These are phyloP conservation scores for Xerocomus brunneocitrinus DNA, from an alignment of 768 basidiomycete genomes.

Conservation along the genomic window DNA sequence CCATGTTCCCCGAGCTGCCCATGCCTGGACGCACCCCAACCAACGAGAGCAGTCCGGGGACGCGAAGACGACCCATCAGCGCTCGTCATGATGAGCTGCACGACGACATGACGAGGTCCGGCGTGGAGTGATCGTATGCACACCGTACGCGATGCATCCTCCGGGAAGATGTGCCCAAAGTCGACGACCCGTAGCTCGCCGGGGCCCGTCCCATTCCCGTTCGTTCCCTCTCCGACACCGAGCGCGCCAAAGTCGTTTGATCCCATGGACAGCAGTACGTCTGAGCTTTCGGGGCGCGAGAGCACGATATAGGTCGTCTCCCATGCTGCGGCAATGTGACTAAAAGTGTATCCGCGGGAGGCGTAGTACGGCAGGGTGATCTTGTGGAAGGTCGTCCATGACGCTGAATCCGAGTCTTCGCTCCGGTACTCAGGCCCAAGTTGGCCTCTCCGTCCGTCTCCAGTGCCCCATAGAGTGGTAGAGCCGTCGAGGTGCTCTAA, in stretches of 20 bases:
- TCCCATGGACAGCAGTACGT: conserved; percentile 74
- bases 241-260: conserved; percentile 82
- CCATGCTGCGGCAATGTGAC: conserved; percentile 66
- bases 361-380: conserved; percentile 38
- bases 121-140: conserved; percentile 46
- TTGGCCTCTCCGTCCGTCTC: conserved; percentile 68
- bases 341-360: conserved; percentile 39
- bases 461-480: conserved; percentile 65
- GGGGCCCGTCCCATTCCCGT: background rate
- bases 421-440: conserved; percentile 45
- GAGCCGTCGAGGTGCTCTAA: conserved; percentile 35
- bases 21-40: conserved; percentile 85
- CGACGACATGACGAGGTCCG: conserved; percentile 72
- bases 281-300: conserved; percentile 36
- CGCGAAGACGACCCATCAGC: too few relatives aligned
- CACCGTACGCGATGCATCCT: conserved; percentile 28
- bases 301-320: conserved; percentile 78
- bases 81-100: conserved; percentile 34
- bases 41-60: conserved; percentile 40
- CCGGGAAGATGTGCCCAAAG: conserved; percentile 27
- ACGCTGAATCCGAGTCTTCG: conserved; percentile 1
- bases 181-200: conserved; percentile 6
- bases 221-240: conserved; percentile 43
- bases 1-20: conserved; percentile 65
- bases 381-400: conserved; percentile 41